These are phyloP conservation scores for Dipteronia sinensis DNA, from an alignment of 345 rosid species.

Conservation along the genomic window DNA sequence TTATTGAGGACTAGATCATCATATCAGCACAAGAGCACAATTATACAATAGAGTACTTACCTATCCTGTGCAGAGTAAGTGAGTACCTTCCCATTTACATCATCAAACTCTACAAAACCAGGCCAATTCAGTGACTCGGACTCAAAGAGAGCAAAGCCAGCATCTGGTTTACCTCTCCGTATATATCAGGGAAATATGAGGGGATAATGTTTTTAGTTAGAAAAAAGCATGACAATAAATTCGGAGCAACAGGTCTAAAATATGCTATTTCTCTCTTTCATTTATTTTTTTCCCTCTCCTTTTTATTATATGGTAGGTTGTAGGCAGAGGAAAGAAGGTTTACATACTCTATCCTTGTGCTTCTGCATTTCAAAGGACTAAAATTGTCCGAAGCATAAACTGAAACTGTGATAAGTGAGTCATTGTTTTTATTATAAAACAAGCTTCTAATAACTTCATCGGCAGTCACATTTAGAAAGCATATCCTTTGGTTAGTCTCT, in stretches of 20 bases:
- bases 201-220: background rate
- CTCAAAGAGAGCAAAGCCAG: constrained; percentile 83
- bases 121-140: constrained; percentile 91
- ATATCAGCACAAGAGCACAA: constrained; percentile 4
- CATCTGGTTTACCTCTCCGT: constrained; percentile 65
- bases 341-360: constrained; percentile 63
- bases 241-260: background rate
- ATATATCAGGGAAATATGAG: constrained; percentile 52
- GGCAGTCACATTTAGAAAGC: constrained; percentile 60
- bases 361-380: constrained; percentile 70
- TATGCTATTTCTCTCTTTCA: constrained; percentile 4
- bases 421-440: constrained; percentile 71
- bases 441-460: constrained; percentile 71
- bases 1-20: background rate
- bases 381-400: constrained; percentile 66
- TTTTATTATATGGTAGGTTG: background rate
- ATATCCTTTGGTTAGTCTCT: constrained; percentile 68
- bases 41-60: constrained; percentile 28
- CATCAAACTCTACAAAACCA: constrained; percentile 90
- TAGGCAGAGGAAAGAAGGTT: background rate
- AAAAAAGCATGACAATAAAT: background rate
- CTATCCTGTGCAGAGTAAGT: constrained; percentile 84
- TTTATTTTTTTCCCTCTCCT: background rate
- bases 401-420: constrained; percentile 68
- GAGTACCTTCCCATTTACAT: constrained; percentile 85